Base-by-base conservation (phyloP, 352 stramenopile species). In the Phytophthora sansomeana region DNA sequence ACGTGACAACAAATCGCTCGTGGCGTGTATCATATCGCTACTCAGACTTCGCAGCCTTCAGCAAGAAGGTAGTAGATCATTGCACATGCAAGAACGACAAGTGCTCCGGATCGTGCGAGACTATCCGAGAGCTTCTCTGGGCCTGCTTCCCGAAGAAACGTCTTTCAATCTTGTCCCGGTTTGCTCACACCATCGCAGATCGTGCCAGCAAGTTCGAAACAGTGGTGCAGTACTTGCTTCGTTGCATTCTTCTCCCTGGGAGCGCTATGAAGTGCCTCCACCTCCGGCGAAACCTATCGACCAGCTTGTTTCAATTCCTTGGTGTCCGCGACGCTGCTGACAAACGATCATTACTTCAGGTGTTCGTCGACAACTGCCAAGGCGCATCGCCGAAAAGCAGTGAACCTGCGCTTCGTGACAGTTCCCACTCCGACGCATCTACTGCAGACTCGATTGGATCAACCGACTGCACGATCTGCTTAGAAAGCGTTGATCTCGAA, bases 291-390 rank as follows among this genome's bases (percentile, higher is more conserved):
- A 62, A 69, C 2, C 68, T 91, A n/a, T 77, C 82, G 13, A 57
- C 21, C 7, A 59, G 71, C n/a, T 48, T 91, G 6, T 89, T 87
- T 46, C 44, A 80, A 44, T 88, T 89, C 43, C 74, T 91, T 5
- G 68, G 67, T 19, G 78, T 88, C 9, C 21, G 72, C 5, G 48
- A 84, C 46, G 59, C 69, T 16, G 64, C 63, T n/a, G 78, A 89
- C 56, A 83, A 72, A 19, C 82, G 82, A 14, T 89, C 82, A 36
- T 53, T 91, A 44, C 75, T 91, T 0, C 78, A 91, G 67, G 83
- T 89, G 32, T 89, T 83, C 57, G 74, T 89, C 38, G 82, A 91
- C 63, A 86, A 87, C 65, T 78, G 62, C 58, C 57, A 83, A 41
- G 14, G 10, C 7, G n/a, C 51, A 16, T 4, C 21, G 8, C 52